Evolutionary conservation across 2,329 filamentous ascomycete genomes (phyloP), one percentile per base, ranked within the genome.

Genomic region (Cladorrhinum sp.): DNA sequence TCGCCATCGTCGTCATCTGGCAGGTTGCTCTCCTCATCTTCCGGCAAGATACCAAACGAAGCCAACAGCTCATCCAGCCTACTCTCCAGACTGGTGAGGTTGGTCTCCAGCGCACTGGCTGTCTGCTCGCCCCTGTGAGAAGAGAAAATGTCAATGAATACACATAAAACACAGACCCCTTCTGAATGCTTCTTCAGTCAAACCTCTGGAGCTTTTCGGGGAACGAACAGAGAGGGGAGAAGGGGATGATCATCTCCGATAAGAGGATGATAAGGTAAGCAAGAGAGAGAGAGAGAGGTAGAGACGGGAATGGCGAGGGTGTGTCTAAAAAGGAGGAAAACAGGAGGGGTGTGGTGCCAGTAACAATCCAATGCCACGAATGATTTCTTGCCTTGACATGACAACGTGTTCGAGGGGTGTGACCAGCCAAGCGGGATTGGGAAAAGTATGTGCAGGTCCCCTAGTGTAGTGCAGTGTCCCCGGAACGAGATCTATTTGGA

Each of bases 11-110:
- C 64, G 16, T 55, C 59, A 21, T 59, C 63, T 21, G 52, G 16
- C 7, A 16, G 36, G 10, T 42, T 42, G 14, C 14, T 42, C 14
- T 16, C 36, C 36, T 42, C 36, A 2, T 64, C 64, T 18, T 57
- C 62, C 2, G 50, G 12, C 3, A 59, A 49, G 16, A 65, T 68
- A 59, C 81, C 82, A 54, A 84, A 73, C 23, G 77, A 77, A 16
- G 79, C 80, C 21, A 86, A 75, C 21, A 86, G 73, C 62, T 76
- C 77, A 62, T 85, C 82, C n/a, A 86, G 76, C 69, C 79, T 83
- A 67, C 73, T 75, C 71, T 86, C 82, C 20, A 86, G 75, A 33
- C 68, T 79, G 8, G 76, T 75, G 55, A 86, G 75, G 65, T 80
- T 81, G 1, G 77, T 74, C 68, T 86, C 83, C 18, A 86, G 77